A percentile compares a stretch with the other conserved stretches of the same genome.
Conservation (phyloP, 495 filamentous ascomycete genomes). For the Xylaria telfairii region DNA sequence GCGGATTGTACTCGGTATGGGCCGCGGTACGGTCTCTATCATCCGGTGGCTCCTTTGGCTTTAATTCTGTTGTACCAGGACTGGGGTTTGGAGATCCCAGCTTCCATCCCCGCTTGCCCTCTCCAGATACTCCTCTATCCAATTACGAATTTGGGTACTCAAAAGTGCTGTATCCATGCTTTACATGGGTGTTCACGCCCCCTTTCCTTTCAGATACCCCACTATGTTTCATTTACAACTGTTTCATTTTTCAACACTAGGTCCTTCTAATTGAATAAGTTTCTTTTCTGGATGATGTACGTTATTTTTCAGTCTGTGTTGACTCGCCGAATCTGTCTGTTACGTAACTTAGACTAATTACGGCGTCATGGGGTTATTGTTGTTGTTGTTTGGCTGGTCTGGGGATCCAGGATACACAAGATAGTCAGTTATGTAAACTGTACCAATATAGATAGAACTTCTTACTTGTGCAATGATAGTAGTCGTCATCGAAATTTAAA, state of each 20-base stretch:
- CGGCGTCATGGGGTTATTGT: background rate
- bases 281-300: conserved; percentile 13
- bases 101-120: background rate
- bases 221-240: background rate
- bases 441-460: background rate
- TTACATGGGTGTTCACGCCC: background rate
- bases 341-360: background rate
- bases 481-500: background rate
- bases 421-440: background rate
- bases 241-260: conserved; percentile 3
- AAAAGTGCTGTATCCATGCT: background rate
- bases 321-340: background rate
- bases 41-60: conserved; percentile 84
- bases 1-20: conserved; percentile 64
- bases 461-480: background rate
- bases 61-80: background rate
- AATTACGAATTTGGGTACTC: background rate
- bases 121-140: background rate
- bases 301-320: background rate
- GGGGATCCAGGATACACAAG: background rate
- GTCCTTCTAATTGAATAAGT: conserved; percentile 15
- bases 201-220: conserved; percentile 15
- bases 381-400: background rate
- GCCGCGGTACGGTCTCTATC: conserved; percentile 61
- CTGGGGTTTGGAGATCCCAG: background rate